These are phyloP conservation scores for Malus hybrid DNA, from an alignment of 331 rosid species.

Conservation along the genomic window DNA sequence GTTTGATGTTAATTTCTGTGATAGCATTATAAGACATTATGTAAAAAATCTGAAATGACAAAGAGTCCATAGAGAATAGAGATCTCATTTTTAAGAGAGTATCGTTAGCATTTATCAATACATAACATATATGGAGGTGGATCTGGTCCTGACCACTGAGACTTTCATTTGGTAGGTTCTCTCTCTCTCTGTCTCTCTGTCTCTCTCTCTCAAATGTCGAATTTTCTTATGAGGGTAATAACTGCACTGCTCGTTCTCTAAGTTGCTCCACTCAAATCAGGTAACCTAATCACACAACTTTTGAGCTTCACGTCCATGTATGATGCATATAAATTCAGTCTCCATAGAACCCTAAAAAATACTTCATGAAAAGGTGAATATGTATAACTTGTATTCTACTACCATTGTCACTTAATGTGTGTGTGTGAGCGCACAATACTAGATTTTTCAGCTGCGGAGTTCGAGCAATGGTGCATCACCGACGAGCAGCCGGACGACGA, in stretches of 20 bases:
- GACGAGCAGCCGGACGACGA: slow-evolving; percentile 64
- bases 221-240: slow-evolving; percentile 16
- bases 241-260: slow-evolving; percentile 41
- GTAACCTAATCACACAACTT: slow-evolving; percentile 16
- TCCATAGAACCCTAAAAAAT: background rate
- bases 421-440: background rate
- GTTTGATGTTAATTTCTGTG: too few relatives aligned
- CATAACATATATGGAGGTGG: background rate
- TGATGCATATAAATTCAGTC: background rate
- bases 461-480: slow-evolving; percentile 72
- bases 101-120: too few relatives aligned
- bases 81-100: too few relatives aligned
- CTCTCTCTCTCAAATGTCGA: slow-evolving; percentile 31
- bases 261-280: slow-evolving; percentile 36
- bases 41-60: too few relatives aligned
- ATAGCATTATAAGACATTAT: too few relatives aligned
- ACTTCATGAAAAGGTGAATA: too few relatives aligned
- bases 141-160: background rate
- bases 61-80: too few relatives aligned
- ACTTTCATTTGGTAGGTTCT: background rate
- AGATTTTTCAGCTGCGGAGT: slow-evolving; percentile 26
- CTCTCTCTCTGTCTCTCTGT: background rate
- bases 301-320: background rate
- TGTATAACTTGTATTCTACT: background rate
- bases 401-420: background rate